Evolutionary conservation across 2,329 filamentous ascomycete species (phyloP).

Genomic region (Teratosphaeria gauchensis): DNA sequence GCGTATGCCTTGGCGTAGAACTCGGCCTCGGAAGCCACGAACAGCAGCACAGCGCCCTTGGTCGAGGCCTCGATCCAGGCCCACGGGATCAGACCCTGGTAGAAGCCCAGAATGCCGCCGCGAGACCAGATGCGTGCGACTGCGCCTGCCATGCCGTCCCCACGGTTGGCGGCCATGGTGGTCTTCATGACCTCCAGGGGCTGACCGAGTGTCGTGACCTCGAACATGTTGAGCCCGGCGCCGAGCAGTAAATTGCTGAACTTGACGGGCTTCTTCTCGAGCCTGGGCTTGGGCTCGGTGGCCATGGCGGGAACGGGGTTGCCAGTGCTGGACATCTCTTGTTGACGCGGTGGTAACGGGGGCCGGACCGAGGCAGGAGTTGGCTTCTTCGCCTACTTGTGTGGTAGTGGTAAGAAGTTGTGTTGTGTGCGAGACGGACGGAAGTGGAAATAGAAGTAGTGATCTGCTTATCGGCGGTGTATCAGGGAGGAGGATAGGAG

Average conservation of each 20-base stretch:
- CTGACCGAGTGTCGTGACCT: slow-evolving; percentile 64
- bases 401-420: background rate
- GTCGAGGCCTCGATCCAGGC: slow-evolving; percentile 99
- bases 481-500: background rate
- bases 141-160: slow-evolving; percentile 73
- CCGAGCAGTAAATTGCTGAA: slow-evolving; percentile 97
- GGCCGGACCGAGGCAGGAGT: slow-evolving; percentile 95
- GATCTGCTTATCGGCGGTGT: background rate
- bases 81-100: slow-evolving; percentile 98
- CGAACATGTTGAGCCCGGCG: slow-evolving; percentile 90
- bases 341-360: slow-evolving; percentile 37
- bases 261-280: slow-evolving; percentile 99
- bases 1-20: slow-evolving; percentile 65
- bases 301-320: slow-evolving; percentile 38
- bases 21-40: slow-evolving; percentile 96
- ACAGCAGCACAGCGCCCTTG: slow-evolving; percentile 97
- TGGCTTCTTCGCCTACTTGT: slow-evolving; percentile 64
- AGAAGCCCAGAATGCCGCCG: slow-evolving; percentile 91
- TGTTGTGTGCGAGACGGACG: slow-evolving; percentile 13
- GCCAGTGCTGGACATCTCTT: slow-evolving; percentile 27
- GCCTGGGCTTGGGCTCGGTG: slow-evolving; percentile 41
- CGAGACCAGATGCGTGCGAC: slow-evolving; percentile 84
- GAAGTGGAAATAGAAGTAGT: slow-evolving; percentile 14
- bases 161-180: slow-evolving; percentile 95
- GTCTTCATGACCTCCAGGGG: slow-evolving; percentile 98